Conservation (phyloP, 345 rosid species). For the Rhizophora mangle region DNA sequence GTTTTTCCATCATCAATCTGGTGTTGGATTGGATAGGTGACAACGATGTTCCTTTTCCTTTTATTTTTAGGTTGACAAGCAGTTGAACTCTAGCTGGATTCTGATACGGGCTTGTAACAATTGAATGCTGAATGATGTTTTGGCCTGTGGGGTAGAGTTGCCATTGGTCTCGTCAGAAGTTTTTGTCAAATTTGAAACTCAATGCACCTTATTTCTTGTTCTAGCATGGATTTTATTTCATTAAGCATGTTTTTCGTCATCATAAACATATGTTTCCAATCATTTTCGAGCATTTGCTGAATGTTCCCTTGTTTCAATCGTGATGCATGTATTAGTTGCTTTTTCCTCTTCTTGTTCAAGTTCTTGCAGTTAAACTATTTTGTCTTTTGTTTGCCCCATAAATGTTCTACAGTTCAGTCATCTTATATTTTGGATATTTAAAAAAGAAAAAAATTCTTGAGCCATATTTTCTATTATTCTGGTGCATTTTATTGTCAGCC, state of each 20-base stretch:
- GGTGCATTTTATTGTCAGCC: background rate
- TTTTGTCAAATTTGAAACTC: constrained; percentile 27
- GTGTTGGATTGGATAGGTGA: background rate
- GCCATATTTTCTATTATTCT: background rate
- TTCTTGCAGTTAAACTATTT: background rate
- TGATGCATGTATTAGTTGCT: background rate
- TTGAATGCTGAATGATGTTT: constrained; percentile 79
- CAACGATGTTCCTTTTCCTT: constrained; percentile 1
- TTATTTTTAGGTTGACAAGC: constrained; percentile 73
- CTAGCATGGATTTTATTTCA: background rate
- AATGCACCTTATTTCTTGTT: background rate
- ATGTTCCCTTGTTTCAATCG: background rate
- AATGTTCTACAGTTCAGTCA: background rate
- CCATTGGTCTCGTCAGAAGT: constrained; percentile 81
- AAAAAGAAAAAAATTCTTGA: background rate
- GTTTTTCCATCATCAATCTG: background rate
- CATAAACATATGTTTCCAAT: no score
- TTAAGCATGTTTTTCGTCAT: background rate
- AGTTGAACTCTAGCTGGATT: constrained; percentile 70
- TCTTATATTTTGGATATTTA: background rate
- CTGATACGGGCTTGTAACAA: constrained; percentile 94
- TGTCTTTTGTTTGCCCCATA: no score
- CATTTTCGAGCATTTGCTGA: background rate
- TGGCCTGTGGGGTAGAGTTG: constrained; percentile 88
- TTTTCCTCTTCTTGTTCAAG: background rate